phyloP scores from a whole-genome alignment of 2,329 filamentous ascomycete genomes.

The Botryotinia calthae region DNA sequence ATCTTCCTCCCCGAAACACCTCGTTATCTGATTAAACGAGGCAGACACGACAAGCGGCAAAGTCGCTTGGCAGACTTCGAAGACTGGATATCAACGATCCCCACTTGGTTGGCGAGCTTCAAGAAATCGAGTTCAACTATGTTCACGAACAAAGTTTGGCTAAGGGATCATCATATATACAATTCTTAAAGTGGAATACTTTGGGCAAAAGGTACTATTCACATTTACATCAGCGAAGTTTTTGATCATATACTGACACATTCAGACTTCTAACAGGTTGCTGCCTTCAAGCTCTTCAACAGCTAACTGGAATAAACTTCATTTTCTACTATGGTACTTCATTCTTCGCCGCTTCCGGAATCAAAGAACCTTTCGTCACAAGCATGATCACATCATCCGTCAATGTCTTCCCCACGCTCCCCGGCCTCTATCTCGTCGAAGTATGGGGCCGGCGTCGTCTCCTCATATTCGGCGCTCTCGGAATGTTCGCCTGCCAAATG shows the following conservation, averaged over 20 bases:
- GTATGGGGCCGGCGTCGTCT: slow-evolving; percentile 75
- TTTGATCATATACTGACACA: background rate
- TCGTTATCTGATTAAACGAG: slow-evolving; percentile 40
- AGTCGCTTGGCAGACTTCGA: slow-evolving; percentile 68
- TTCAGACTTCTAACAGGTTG: slow-evolving; percentile 13
- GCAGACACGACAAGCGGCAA: slow-evolving; percentile 41
- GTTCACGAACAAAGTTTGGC: slow-evolving; percentile 5
- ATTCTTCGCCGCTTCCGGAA: slow-evolving; percentile 76
- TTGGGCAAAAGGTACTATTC: slow-evolving; percentile 9
- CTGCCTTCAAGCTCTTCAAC: slow-evolving; percentile 15
- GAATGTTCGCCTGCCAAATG: slow-evolving; percentile 86
- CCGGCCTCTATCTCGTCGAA: slow-evolving; percentile 83
- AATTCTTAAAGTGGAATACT: slow-evolving; percentile 19
- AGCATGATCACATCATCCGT: slow-evolving; percentile 73
- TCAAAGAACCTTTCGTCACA: slow-evolving; percentile 69
- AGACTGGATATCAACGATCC: slow-evolving; percentile 51
- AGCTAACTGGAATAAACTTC: slow-evolving; percentile 79
- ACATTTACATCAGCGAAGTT: no score
- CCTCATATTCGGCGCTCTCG: slow-evolving; percentile 72
- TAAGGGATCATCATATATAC: slow-evolving; percentile 13
- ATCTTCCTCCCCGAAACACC: slow-evolving; percentile 40
- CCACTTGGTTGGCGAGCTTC: background rate
- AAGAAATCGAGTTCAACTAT: slow-evolving; percentile 15
- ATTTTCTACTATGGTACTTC: slow-evolving; percentile 89
- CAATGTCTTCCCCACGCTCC: slow-evolving; percentile 79